Base-by-base conservation (phyloP, 1,284 basidiomycete species). In the Cystobasidium sp. region DNA sequence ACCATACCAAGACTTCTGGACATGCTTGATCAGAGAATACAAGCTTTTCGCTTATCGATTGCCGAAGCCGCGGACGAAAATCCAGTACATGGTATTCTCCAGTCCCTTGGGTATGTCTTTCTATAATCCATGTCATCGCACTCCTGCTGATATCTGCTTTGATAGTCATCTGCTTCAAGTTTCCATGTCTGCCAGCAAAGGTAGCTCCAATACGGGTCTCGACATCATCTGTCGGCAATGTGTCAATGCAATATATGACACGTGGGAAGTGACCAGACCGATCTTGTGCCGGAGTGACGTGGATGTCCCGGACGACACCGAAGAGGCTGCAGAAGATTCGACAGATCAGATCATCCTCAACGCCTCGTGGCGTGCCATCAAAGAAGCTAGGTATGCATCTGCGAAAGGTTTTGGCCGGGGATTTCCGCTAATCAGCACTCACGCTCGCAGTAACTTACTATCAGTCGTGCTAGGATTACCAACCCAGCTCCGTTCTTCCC, bases 341-440 rank as follows among this genome's bases (percentile, higher is more conserved):
- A 18, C 22, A 43, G 70, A 73, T 12, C 37, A 41, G 14, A 46
- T 56, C 18, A 49, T 73, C 18, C 51, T 56, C 8, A 73, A 65
- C 20, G 53, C 70, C 6, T 52, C 49, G 3, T 73, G 70, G 70
- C 49, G 70, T 14, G 41, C 70, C 6, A 73, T 73, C 43, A 73
- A 73, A 37, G 70, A 73, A 58, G 70, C 63, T 14, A 63, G 70
- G 70, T 73, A 53, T 9, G 52, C 47, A 16, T 12, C 10, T 55
- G 24, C 9, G 10, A 52, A 14, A 37, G 31, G 16, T 7, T 31
- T n/a, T 43, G 37, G 41, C 52, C 7, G 24, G 10, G 22, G 6
- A 41, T 37, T 39, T 3, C 31, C 18, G 7, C 12, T 10, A 51
- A 31, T 31, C 31, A 31, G 31, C 31, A 5, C 2, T 18, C n/a